A percentile compares a stretch with the other conserved stretches of the same genome.
These are phyloP conservation scores for Tylopilus rubrobrunneus DNA, from an alignment of 768 basidiomycete genomes.

Conservation along the genomic window DNA sequence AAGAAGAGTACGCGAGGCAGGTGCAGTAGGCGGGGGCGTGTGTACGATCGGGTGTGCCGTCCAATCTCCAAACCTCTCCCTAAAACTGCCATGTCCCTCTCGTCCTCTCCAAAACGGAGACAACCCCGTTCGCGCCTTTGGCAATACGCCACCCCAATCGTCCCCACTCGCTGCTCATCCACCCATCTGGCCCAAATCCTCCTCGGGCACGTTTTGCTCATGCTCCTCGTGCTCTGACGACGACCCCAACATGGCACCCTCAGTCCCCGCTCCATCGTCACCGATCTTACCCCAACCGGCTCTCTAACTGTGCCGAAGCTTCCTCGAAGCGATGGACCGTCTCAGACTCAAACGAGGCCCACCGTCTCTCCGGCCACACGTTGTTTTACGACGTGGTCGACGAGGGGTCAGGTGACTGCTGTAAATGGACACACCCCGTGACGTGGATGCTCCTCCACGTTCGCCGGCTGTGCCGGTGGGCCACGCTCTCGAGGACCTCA, in stretches of 20 bases:
- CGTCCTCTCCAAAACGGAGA: conserved; percentile 8
- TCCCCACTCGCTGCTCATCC: conserved; percentile 9
- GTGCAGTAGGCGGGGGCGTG: too few species aligned
- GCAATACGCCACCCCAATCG: conserved; percentile 12
- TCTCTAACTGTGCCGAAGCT: conserved; percentile 22
- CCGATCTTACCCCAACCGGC: conserved; percentile 23
- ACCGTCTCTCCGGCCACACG: conserved; percentile 26
- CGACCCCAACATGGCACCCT: background rate
- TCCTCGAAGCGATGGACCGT: conserved; percentile 26
- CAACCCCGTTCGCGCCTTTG: conserved; percentile 14
- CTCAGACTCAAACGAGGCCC: conserved; percentile 6
- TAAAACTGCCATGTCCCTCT: conserved; percentile 1
- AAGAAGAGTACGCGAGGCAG: too few species aligned
- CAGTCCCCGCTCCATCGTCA: conserved; percentile 17
- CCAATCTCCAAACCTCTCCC: conserved; percentile 1
- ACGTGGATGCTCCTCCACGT: background rate
- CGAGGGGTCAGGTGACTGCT: background rate
- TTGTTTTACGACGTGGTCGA: conserved; percentile 21
- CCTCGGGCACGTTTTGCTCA: conserved; percentile 25
- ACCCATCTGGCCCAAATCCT: conserved; percentile 27
- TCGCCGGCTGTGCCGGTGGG: background rate
- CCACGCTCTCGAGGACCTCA: conserved; percentile 17
- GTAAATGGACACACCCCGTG: background rate
- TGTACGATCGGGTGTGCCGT: background rate
- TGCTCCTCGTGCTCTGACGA: conserved; percentile 18